Evolutionary conservation across 73 alveolate genomes (phyloP).

Genomic region (Symbiodinium natans): DNA sequence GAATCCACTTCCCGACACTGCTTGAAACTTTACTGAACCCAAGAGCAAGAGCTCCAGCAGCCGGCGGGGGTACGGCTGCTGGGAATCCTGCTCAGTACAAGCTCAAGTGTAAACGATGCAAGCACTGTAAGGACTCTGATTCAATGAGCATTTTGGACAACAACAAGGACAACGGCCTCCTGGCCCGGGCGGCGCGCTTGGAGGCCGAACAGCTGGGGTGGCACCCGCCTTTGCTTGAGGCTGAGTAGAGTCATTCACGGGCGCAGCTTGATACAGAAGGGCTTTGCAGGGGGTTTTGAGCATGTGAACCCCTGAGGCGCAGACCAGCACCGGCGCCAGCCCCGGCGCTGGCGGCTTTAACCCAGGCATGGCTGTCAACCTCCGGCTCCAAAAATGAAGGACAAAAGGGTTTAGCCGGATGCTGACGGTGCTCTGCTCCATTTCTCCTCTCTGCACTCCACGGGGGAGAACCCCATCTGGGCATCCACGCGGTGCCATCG

Average conservation of each 20-base stretch:
- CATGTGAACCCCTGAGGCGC: not conserved
- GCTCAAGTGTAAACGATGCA: too few relatives aligned
- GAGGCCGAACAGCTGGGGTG: not conserved
- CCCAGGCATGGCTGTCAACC: not conserved
- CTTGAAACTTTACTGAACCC: not conserved
- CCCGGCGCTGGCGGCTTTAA: not conserved
- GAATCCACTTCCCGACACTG: too few relatives aligned
- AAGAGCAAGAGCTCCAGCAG: not conserved
- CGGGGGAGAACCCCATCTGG: not conserved
- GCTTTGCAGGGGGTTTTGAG: not conserved
- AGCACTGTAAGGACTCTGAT: too few relatives aligned
- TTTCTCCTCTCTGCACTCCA: too few relatives aligned
- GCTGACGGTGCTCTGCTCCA: too few relatives aligned
- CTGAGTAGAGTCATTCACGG: not conserved
- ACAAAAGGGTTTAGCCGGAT: too few relatives aligned
- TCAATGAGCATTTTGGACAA: too few relatives aligned
- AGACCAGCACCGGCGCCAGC: not conserved
- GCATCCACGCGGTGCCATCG: not conserved
- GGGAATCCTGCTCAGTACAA: not conserved
- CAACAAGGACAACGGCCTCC: too few relatives aligned
- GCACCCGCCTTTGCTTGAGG: not conserved
- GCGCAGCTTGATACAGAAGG: too few relatives aligned
- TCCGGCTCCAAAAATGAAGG: not conserved
- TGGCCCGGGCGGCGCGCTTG: not conserved
- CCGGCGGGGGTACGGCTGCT: conserved; percentile 25